Conservation (phyloP, 2,329 filamentous ascomycete species). For the Penicillium sp. region DNA sequence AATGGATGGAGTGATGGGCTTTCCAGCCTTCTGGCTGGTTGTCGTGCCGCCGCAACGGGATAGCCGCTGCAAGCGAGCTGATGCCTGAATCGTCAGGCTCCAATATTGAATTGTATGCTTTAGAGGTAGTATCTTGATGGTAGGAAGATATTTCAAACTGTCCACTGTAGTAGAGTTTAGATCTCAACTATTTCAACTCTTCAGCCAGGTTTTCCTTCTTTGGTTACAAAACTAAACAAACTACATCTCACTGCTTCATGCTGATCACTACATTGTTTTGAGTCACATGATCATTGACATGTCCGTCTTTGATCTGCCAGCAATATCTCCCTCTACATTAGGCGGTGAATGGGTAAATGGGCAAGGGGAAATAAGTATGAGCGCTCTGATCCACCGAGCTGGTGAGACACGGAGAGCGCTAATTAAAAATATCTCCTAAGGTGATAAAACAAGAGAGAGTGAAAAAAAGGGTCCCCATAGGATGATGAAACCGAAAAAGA, state of each 20-base stretch:
- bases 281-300: slow-evolving; percentile 6
- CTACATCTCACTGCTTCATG: not conserved
- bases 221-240: not conserved
- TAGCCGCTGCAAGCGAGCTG: slow-evolving; percentile 43
- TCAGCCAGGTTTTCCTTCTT: not conserved
- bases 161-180: not conserved
- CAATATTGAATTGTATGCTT: not conserved
- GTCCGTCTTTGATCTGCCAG: slow-evolving; percentile 8
- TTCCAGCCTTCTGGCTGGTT: slow-evolving; percentile 41
- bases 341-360: slow-evolving; percentile 6
- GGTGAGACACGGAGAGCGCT: slow-evolving; percentile 21
- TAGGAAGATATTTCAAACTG: not conserved
- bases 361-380: slow-evolving; percentile 1
- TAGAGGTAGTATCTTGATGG: not conserved
- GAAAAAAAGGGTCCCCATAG: slow-evolving; percentile 7
- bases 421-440: slow-evolving; percentile 22
- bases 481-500: slow-evolving; percentile 10
- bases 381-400: slow-evolving; percentile 7
- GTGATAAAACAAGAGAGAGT: not conserved
- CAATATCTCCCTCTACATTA: not conserved
- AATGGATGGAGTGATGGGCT: slow-evolving; percentile 35
- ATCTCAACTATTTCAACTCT: not conserved
- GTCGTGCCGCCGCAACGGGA: slow-evolving; percentile 40
- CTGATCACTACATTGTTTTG: not conserved
- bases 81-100: slow-evolving; percentile 23